Percentiles rank a stretch among this genome's conserved stretches.
phyloP scores from a whole-genome alignment of 1,284 basidiomycete genomes.

The Phellopilus nigrolimitatus region DNA sequence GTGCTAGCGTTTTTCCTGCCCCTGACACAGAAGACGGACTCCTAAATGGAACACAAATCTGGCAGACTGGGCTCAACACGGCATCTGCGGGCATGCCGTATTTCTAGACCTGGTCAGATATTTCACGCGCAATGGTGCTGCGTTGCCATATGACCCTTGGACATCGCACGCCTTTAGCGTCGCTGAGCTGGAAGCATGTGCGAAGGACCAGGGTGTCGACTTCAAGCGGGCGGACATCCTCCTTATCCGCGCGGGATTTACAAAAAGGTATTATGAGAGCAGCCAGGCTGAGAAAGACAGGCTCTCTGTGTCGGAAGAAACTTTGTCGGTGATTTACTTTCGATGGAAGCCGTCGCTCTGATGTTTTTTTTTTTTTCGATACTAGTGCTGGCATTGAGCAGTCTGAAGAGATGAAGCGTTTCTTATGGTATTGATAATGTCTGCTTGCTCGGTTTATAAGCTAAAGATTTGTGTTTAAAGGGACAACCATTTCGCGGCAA shows the following conservation, averaged over 20 bases:
- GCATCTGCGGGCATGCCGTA: conserved; percentile 68
- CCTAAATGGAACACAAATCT: background rate
- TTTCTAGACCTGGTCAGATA: conserved; percentile 60
- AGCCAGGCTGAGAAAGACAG: conserved; percentile 44
- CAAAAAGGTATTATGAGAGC: conserved; percentile 49
- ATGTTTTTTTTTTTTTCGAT: conserved; percentile 10
- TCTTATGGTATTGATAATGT: conserved; percentile 48
- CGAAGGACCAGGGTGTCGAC: conserved; percentile 52
- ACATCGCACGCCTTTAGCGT: conserved; percentile 53
- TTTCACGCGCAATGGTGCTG: conserved; percentile 38
- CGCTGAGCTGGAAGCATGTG: conserved; percentile 55
- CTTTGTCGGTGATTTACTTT: conserved; percentile 38
- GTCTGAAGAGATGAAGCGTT: conserved; percentile 65
- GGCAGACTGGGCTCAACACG: conserved; percentile 68
- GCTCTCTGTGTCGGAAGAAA: conserved; percentile 41
- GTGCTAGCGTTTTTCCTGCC: too few relatives aligned
- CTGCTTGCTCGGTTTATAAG: background rate
- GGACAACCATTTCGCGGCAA: conserved; percentile 74
- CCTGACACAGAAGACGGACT: background rate
- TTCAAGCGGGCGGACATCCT: conserved; percentile 61
- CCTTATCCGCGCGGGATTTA: conserved; percentile 62
- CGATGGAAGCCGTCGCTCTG: conserved; percentile 8
- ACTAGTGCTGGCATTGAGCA: conserved; percentile 63
- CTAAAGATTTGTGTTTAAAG: conserved; percentile 32
- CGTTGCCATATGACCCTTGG: conserved; percentile 63